These are phyloP conservation scores for Cladosporium sp. DNA, from an alignment of 2,329 filamentous ascomycete genomes.

Conservation along the genomic window DNA sequence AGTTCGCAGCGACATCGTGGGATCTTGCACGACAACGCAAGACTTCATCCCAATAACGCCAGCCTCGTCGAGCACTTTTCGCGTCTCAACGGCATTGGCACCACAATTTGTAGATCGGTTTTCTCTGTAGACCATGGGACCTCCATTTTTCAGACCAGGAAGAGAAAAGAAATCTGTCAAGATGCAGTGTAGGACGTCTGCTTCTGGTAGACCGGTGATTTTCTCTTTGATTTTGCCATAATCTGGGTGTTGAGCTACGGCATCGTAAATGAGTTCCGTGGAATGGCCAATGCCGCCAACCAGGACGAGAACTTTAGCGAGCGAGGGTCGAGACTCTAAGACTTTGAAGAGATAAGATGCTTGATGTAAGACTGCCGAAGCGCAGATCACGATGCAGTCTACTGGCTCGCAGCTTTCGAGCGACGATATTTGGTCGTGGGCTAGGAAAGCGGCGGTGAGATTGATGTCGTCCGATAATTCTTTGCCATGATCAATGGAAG, in stretches of 20 bases:
- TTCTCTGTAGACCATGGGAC: constrained; percentile 38
- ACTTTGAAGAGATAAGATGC: constrained; percentile 34
- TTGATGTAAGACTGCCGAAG: constrained; percentile 35
- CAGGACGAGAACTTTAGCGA: constrained; percentile 37
- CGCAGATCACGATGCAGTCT: constrained; percentile 40
- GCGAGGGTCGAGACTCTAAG: constrained; percentile 27
- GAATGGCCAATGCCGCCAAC: constrained; percentile 47
- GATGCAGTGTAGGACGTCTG: constrained; percentile 37
- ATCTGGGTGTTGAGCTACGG: constrained; percentile 32
- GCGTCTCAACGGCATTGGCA: constrained; percentile 38
- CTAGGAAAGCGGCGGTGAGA: constrained; percentile 28
- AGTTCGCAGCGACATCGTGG: constrained; percentile 44
- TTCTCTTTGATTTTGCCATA: constrained; percentile 26
- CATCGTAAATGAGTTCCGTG: constrained; percentile 40
- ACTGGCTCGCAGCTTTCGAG: constrained; percentile 22
- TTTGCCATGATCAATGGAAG: no score
- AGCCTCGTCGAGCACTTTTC: constrained; percentile 32
- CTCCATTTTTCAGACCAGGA: constrained; percentile 20
- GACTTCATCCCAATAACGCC: constrained; percentile 23
- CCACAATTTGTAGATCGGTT: constrained; percentile 46
- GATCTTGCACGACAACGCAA: constrained; percentile 41
- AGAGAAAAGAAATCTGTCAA: constrained; percentile 30
- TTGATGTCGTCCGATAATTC: constrained; percentile 26
- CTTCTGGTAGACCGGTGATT: constrained; percentile 37
- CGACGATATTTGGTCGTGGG: constrained; percentile 24